These are phyloP conservation scores for Berkeleyomyces rouxiae DNA, from an alignment of 2,329 filamentous ascomycete genomes.

Conservation along the genomic window DNA sequence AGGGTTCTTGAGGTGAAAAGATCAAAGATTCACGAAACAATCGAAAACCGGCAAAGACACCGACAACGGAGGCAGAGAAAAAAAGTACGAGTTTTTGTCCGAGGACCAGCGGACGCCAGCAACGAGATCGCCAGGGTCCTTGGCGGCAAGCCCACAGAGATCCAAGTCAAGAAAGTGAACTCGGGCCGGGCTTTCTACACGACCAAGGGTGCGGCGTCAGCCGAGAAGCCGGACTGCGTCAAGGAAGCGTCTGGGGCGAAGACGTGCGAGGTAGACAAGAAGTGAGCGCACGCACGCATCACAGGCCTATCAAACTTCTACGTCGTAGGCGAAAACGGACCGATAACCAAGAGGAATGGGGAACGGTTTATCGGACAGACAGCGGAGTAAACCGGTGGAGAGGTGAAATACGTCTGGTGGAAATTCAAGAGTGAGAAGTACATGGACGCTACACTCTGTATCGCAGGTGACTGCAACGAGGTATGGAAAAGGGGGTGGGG, in stretches of 20 bases:
- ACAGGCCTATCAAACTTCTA: neutral
- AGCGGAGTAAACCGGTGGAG: neutral
- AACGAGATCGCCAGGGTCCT: no score
- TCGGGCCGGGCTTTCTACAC: neutral
- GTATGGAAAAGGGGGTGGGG: no score
- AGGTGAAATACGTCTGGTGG: neutral
- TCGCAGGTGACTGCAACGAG: neutral
- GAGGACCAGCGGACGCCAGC: no score
- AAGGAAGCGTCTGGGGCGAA: neutral
- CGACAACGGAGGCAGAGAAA: no score
- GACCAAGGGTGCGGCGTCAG: neutral
- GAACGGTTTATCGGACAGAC: neutral
- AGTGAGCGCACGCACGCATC: neutral
- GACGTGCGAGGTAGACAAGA: neutral
- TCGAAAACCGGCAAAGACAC: no score
- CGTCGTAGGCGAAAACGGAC: neutral
- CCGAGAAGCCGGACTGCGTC: neutral
- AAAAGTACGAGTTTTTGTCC: no score
- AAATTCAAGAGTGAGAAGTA: neutral
- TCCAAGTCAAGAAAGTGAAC: neutral
- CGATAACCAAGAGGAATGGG: neutral
- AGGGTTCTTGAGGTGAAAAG: no score
- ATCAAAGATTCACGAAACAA: no score
- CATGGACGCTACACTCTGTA: neutral
- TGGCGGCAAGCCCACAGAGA: no score